Percentiles rank a stretch among this genome's conserved stretches.
Evolutionary conservation across 2,329 filamentous ascomycete species (phyloP).

Genomic region (Hymenoscyphus fraxineus): DNA sequence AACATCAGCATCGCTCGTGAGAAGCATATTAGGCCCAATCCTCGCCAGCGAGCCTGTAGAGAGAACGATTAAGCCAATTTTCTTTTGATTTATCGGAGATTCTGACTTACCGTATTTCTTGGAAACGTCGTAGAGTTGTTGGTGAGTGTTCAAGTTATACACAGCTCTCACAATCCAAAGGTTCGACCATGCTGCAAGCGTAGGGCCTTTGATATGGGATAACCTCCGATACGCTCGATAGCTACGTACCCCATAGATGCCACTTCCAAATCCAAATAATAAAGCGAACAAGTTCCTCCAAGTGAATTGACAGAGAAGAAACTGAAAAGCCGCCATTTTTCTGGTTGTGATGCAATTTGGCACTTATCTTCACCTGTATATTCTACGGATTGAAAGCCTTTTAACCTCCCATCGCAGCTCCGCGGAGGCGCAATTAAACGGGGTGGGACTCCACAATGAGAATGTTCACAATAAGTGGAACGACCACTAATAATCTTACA

Average conservation of each 20-base stretch:
- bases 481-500: background rate
- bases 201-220: background rate
- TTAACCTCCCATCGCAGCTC: too few relatives aligned
- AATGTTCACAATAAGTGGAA: too few relatives aligned
- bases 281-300: background rate
- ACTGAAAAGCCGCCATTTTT: background rate
- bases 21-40: slow-evolving; percentile 27
- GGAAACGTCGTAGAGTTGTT: slow-evolving; percentile 17
- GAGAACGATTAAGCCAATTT: background rate
- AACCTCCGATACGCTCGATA: background rate
- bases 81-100: background rate
- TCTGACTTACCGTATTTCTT: slow-evolving; percentile 21
- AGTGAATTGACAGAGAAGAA: background rate
- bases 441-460: too few relatives aligned
- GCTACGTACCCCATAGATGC: background rate
- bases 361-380: too few relatives aligned
- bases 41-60: slow-evolving; percentile 11
- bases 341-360: too few relatives aligned
- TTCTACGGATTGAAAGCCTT: too few relatives aligned
- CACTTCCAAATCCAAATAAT: background rate
- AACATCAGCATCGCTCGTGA: slow-evolving; percentile 26
- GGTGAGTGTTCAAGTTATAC: slow-evolving; percentile 13
- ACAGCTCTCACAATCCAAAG: slow-evolving; percentile 1
- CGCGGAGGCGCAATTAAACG: too few relatives aligned
- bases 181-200: background rate